Evolutionary conservation across 805 yeast genomes (phyloP), one percentile per base, ranked within the genome.

Genomic region (Brettanomyces custersianus): DNA sequence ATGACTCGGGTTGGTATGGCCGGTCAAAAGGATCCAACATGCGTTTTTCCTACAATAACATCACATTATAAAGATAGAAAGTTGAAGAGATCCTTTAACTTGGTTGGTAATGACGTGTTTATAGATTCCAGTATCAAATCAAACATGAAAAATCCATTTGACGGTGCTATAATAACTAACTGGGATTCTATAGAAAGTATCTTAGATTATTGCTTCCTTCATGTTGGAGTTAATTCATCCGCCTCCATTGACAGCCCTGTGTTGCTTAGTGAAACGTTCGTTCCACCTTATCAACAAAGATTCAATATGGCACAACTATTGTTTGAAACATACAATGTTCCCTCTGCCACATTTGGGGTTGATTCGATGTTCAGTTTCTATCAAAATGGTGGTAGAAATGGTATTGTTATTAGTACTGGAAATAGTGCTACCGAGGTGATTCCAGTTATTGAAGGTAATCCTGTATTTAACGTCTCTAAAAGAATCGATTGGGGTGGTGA

Each of bases 401-500:
- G 95, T 1, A 51, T 92, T n/a, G 86, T 90, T 2, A 69, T 92
- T 31, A 80, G 84, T 8, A 65, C 86, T 5, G 96, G 95, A 4
- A 70, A 85, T 56, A 92, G 88, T 47, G 72, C 84, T 36, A 81
- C 95, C 0, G 79, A 78, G 51, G 58, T 92, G 0, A 75, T 90
- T 13, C 98, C 98, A 0, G 85, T 90, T 2, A 44, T 84, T 2
- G 53, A 72, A n/a, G 86, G 87, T 0, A 62, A 63, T 36, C 88
- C 94, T 0, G 44, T 77, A 2, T 55, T 85, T 37, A 61, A 70
- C 20, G 80, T 78, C 39, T 64, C 87, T 7, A 87, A 86, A 49
- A 66, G 97, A 49, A 74, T 92, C 26, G 86, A 85, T 52, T 85
- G 92, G 85, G 97, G 97, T 41, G 97, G 96, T 9, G 72, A 74